These are phyloP conservation scores for Saccharomyces pastorianus DNA, from an alignment of 1,139 yeast species.

Conservation along the genomic window DNA sequence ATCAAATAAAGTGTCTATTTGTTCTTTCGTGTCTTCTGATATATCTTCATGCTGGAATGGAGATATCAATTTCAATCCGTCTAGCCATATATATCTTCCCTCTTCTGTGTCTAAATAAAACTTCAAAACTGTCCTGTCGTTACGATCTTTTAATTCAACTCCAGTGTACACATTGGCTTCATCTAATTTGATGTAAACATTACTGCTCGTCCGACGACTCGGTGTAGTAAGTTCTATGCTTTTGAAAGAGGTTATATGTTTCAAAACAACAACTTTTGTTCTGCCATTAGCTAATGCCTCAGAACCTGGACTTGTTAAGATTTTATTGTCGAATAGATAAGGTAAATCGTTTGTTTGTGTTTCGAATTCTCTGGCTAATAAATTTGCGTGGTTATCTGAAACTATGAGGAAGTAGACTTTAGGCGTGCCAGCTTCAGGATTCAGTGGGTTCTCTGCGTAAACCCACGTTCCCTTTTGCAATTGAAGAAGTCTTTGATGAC, in stretches of 20 bases:
- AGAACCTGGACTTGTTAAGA: slow-evolving; percentile 31
- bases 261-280: slow-evolving; percentile 35
- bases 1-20: slow-evolving; percentile 49
- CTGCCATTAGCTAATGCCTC: slow-evolving; percentile 39
- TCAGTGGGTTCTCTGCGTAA: slow-evolving; percentile 56
- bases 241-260: slow-evolving; percentile 18
- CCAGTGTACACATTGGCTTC: slow-evolving; percentile 51
- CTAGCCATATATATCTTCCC: slow-evolving; percentile 67
- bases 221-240: slow-evolving; percentile 15
- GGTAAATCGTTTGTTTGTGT: slow-evolving; percentile 45
- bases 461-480: slow-evolving; percentile 81
- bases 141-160: slow-evolving; percentile 42
- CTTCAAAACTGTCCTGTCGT: slow-evolving; percentile 38
- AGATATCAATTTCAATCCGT: slow-evolving; percentile 61
- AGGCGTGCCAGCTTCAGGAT: slow-evolving; percentile 31
- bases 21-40: slow-evolving; percentile 53
- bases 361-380: slow-evolving; percentile 54
- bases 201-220: slow-evolving; percentile 19
- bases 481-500: slow-evolving; percentile 66
- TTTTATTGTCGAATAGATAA: slow-evolving; percentile 45
- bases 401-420: slow-evolving; percentile 52
- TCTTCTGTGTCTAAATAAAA: slow-evolving; percentile 70
- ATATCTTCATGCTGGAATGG: slow-evolving; percentile 12
- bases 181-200: slow-evolving; percentile 42
- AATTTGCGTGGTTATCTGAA: slow-evolving; percentile 61